Evolutionary conservation across 176 grass and related monocot species (phyloP), one percentile per base, ranked within the genome.

Genomic region (Lolium perenne): DNA sequence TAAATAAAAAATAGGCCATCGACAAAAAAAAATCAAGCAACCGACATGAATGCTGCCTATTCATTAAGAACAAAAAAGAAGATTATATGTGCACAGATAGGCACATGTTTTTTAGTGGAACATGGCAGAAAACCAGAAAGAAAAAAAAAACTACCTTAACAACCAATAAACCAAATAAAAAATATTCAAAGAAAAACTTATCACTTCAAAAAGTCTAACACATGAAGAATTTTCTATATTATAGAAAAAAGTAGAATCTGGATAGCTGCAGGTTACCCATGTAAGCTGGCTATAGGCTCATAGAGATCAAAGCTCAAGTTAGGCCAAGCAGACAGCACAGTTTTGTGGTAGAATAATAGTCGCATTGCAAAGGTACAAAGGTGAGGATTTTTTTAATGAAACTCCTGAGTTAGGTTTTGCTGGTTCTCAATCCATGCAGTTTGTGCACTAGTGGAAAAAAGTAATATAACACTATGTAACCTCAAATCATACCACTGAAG

Each of bases 181-280:
- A 45, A 35, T 45, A 45, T 45, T 45, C 41, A 45, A 45, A 45
- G 41, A 45, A 45, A 45, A 45, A 35, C 41, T 45, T 45, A 8
- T 45, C 41, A 35, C 32, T 35, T 35, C 32, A 35, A 35, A 35
- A 35, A 35, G 32, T 35, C 32, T 35, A 35, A 35, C 32, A 35
- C 8, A 57, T 15, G 4, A 15, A 45, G 1, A 43, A 79, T 22
- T 43, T 79, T 38, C 14, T 25, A 79, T 17, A 46, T 38, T 45
- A n/a, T 46, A 46, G 56, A 45, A 41, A 69, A 13, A 13, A 82
- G 63, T 32, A 69, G 32, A 41, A 35, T 70, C 64, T 69, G 26
- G 22, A 65, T 68, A 67, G 16, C 60, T 67, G 61, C 63, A 67
- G 79, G 17, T 66, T 81, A 81, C 53, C 25, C 48, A 50, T 69